These are phyloP conservation scores for Fallopia convolvulus DNA, from an alignment of 148 eudicot genomes.

Conservation along the genomic window DNA sequence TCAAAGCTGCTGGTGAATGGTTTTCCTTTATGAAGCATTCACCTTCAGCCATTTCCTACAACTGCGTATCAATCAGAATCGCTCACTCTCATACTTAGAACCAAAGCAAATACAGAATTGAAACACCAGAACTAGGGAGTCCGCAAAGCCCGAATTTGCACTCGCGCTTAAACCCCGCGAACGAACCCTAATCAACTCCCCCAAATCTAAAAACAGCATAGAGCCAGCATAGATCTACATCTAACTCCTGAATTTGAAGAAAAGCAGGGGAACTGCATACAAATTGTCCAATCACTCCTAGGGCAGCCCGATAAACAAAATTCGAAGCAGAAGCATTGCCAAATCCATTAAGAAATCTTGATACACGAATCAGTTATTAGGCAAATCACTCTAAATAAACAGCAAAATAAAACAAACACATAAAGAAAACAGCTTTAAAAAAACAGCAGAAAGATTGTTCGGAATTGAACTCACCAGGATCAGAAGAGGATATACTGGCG, in stretches of 20 bases:
- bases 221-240: slow-evolving; percentile 29
- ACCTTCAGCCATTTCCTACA: slow-evolving; percentile 46
- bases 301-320: not conserved
- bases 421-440: not conserved
- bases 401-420: not conserved
- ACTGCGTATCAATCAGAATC: slow-evolving; percentile 15
- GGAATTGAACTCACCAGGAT: slow-evolving; percentile 4
- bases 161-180: not conserved
- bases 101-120: slow-evolving; percentile 2
- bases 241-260: slow-evolving; percentile 25
- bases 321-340: too few relatives aligned
- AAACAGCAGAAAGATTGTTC: not conserved
- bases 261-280: not conserved
- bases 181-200: slow-evolving; percentile 7
- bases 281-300: not conserved
- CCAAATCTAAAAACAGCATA: slow-evolving; percentile 13
- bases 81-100: not conserved
- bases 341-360: not conserved
- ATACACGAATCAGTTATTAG: not conserved
- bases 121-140: not conserved
- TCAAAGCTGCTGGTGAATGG: slow-evolving; percentile 64
- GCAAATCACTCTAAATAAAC: not conserved
- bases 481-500: slow-evolving; percentile 19
- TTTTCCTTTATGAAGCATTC: slow-evolving; percentile 68
- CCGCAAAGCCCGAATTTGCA: not conserved